phyloP scores from a whole-genome alignment of 495 filamentous ascomycete species.

The Glarea lozoyensis region DNA sequence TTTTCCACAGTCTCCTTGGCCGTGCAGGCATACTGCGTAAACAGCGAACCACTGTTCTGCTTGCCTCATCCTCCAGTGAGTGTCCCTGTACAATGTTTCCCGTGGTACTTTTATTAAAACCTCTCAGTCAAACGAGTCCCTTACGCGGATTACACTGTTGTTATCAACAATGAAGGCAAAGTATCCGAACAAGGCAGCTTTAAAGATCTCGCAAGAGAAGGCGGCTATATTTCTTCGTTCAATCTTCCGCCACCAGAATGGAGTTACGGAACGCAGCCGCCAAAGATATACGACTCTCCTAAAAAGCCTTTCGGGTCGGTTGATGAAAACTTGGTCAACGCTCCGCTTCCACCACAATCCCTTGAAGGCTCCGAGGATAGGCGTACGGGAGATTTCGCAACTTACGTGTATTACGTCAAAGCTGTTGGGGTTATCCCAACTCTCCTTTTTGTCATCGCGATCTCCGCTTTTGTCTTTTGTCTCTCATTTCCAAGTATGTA shows the following conservation, averaged over 20 bases:
- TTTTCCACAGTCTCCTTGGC: slow-evolving; percentile 46
- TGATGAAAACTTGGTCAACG: not conserved
- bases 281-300: not conserved
- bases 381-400: not conserved
- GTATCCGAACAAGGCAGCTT: slow-evolving; percentile 41
- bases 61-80: slow-evolving; percentile 25
- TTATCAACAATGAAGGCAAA: slow-evolving; percentile 33
- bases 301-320: not conserved
- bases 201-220: slow-evolving; percentile 28
- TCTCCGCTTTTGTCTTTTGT: slow-evolving; percentile 19
- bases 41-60: slow-evolving; percentile 32
- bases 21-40: slow-evolving; percentile 39
- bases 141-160: slow-evolving; percentile 39
- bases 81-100: not conserved
- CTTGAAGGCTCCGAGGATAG: not conserved
- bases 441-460: not conserved
- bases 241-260: slow-evolving; percentile 30
- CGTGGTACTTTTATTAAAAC: slow-evolving; percentile 17
- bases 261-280: not conserved
- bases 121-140: slow-evolving; percentile 24
- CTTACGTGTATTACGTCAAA: slow-evolving; percentile 1
- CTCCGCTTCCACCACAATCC: no score
- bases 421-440: not conserved
- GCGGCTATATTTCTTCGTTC: slow-evolving; percentile 30
- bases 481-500: slow-evolving; percentile 28